These are phyloP conservation scores for Suillus ampliporus DNA, from an alignment of 768 basidiomycete species.

Conservation along the genomic window DNA sequence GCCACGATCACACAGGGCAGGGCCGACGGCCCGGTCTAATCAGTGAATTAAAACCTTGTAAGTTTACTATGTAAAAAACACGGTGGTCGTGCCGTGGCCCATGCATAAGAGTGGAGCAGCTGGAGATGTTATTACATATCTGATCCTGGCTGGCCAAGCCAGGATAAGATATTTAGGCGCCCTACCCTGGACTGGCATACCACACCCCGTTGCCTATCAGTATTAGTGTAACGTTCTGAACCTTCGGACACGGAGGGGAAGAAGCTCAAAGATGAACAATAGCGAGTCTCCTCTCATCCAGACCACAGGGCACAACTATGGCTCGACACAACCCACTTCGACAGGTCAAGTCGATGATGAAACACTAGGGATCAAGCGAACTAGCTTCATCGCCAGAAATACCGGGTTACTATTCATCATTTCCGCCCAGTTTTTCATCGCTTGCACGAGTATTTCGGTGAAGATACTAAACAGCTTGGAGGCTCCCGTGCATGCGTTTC, in stretches of 20 bases:
- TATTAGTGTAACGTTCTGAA: too few species aligned
- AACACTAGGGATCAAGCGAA: neutral
- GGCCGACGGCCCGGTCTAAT: too few species aligned
- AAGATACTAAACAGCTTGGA: slow-evolving; percentile 64
- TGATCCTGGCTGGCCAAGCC: too few species aligned
- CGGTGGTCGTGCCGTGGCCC: too few species aligned
- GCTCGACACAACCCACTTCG: neutral
- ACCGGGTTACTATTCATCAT: slow-evolving; percentile 64
- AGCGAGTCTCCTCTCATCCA: neutral
- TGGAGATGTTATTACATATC: too few species aligned
- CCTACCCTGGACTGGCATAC: too few species aligned
- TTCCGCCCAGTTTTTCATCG: slow-evolving; percentile 61
- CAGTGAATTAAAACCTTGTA: too few species aligned
- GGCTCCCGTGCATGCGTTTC: slow-evolving; percentile 58
- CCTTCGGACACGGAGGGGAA: neutral
- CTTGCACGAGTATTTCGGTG: slow-evolving; percentile 64
- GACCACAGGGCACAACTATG: neutral
- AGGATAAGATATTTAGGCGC: too few species aligned
- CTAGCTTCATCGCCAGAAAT: slow-evolving; percentile 41
- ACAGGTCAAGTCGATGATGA: neutral
- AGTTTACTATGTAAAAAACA: too few species aligned
- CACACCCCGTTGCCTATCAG: too few species aligned
- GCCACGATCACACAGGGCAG: too few species aligned
- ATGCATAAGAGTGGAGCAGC: too few species aligned
- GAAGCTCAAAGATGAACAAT: neutral